Base-by-base conservation (phyloP, 2,329 filamentous ascomycete genomes). In the Cladophialophora chaetospira region DNA sequence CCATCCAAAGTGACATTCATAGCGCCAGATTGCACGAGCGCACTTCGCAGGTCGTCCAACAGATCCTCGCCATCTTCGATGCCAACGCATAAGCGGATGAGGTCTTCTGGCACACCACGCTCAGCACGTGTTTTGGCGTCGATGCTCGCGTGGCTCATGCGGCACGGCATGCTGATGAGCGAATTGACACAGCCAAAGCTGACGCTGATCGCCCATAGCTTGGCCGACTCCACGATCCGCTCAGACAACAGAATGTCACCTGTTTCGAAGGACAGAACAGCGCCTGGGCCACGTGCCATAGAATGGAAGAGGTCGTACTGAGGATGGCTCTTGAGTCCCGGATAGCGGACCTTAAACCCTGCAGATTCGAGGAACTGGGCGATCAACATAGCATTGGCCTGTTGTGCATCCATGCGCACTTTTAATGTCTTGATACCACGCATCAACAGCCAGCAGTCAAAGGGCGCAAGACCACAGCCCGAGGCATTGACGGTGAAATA, bases 61-160 rank as follows among this genome's bases (percentile, higher is more conserved):
- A 99, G 72, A 77, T 99, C 94, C 66, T 91, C 84, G 3, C 82
- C 84, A 73, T 99, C 94, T 73, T 99, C 94, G 68, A 99, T 99
- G 43, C 94, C 94, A 42, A 99, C 91, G 70, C 94, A 99, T 53
- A 99, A 75, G 54, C 94, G 83, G 67, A 99, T 97, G 59, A 99
- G 88, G 72, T 99, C 94, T 75, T 99, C 94, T 9, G 94, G 94
- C 86, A 99, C 88, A 63, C 93, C 87, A 63, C 92, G 83, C 76
- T 96, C 91, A 67, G 85, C 81, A 65, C 94, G 82, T 50, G 92
- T 97, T 78, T 96, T 96, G 57, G 91, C 89, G 70, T 97, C 94
- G 69, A 99, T 99, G 71, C 91, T 96, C 35, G 94, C 94, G 75
- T 99, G 94, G 75, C 93, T 97, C 95, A 99, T 99, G 69, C 93